A percentile compares a stretch with the other conserved stretches of the same genome.
phyloP scores from a whole-genome alignment of 805 yeast species.

The Pichia paraexigua region DNA sequence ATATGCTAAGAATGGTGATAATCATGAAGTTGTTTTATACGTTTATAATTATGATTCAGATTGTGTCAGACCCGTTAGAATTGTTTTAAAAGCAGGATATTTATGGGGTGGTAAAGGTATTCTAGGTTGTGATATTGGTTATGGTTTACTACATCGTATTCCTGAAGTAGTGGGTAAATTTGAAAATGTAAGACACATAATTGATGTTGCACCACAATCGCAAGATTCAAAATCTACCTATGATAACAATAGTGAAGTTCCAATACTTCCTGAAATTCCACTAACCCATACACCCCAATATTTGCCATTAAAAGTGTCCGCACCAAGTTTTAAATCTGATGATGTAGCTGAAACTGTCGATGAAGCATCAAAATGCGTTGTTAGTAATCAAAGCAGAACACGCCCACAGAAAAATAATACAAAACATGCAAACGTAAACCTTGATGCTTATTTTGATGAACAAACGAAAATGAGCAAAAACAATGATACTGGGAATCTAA shows the following conservation, averaged over 20 bases:
- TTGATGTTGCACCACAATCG: constrained; percentile 14
- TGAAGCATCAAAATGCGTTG: constrained; percentile 5
- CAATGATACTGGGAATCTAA: constrained; percentile 24
- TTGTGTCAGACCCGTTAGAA: constrained; percentile 60
- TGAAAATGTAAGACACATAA: constrained; percentile 5
- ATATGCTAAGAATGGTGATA: constrained; percentile 25
- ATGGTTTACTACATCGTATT: constrained; percentile 68
- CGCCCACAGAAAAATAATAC: neutral
- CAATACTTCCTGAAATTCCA: neutral
- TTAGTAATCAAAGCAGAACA: constrained; percentile 3
- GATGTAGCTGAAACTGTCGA: constrained; percentile 4
- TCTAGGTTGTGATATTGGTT: constrained; percentile 92
- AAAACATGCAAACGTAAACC: constrained; percentile 17
- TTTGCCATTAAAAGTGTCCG: constrained; percentile 3
- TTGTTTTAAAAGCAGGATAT: constrained; percentile 66
- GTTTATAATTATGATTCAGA: constrained; percentile 89
- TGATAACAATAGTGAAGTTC: neutral
- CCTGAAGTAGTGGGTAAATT: constrained; percentile 55
- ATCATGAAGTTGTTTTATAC: constrained; percentile 37
- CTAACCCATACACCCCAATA: constrained; percentile 6
- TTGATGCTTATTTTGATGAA: constrained; percentile 34
- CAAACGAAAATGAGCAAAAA: constrained; percentile 35
- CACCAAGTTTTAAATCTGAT: constrained; percentile 3
- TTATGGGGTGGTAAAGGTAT: constrained; percentile 79
- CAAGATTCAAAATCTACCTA: neutral